A percentile compares a stretch with the other conserved stretches of the same genome.
phyloP scores from a whole-genome alignment of 2,329 filamentous ascomycete genomes.

The Tolypocladium ophioglossoides region DNA sequence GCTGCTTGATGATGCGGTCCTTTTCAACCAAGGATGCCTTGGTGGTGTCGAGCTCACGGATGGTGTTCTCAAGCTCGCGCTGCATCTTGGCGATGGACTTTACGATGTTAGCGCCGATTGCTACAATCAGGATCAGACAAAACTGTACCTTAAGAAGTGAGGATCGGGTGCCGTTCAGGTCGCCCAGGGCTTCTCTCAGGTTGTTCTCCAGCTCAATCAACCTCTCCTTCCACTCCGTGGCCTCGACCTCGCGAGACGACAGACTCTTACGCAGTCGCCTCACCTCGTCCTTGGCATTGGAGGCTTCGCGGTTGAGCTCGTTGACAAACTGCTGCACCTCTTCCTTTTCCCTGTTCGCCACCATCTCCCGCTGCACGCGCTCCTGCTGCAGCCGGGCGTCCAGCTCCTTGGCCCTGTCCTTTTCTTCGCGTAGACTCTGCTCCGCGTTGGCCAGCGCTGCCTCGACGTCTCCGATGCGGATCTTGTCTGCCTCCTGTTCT shows the following conservation, averaged over 20 bases:
- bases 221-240: conserved; percentile 82
- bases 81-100: conserved; percentile 80
- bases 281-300: conserved; percentile 74
- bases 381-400: conserved; percentile 70
- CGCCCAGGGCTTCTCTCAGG: conserved; percentile 75
- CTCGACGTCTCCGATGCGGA: conserved; percentile 90
- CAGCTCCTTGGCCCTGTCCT: conserved; percentile 62
- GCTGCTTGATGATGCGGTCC: conserved; percentile 79
- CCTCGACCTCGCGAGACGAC: conserved; percentile 76
- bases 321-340: conserved; percentile 91
- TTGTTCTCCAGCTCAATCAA: conserved; percentile 84
- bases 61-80: conserved; percentile 73
- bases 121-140: background rate
- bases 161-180: conserved; percentile 75
- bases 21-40: conserved; percentile 78
- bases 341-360: conserved; percentile 83
- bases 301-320: conserved; percentile 78
- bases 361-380: conserved; percentile 73
- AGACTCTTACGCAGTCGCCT: conserved; percentile 74
- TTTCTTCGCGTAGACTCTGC: conserved; percentile 71
- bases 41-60: conserved; percentile 70
- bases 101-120: background rate
- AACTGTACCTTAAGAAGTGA: conserved; percentile 64
- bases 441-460: conserved; percentile 71
- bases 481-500: conserved; percentile 95